Conservation (phyloP, 2,329 filamentous ascomycete genomes). For the Penicillium sp. region DNA sequence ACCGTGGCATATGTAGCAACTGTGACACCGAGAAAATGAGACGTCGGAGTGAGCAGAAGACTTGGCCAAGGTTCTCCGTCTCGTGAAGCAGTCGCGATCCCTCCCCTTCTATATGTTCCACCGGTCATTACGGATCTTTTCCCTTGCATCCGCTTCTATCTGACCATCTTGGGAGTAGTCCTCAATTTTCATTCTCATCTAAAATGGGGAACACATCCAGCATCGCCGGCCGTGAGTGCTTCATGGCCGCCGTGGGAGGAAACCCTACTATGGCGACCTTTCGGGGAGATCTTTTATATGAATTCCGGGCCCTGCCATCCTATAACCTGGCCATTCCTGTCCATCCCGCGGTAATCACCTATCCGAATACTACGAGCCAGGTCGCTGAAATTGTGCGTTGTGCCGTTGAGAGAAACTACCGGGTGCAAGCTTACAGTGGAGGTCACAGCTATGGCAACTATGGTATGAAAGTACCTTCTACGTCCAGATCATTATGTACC, state of each 20-base stretch:
- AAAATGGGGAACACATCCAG: conserved; percentile 23
- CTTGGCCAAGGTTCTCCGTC: not conserved
- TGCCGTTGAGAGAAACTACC: conserved; percentile 16
- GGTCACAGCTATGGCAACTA: conserved; percentile 41
- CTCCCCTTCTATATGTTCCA: not conserved
- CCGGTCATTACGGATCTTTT: no score
- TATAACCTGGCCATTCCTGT: conserved; percentile 32
- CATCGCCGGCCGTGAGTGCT: conserved; percentile 19
- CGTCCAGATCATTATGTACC: not conserved
- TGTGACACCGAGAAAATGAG: not conserved
- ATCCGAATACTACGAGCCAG: conserved; percentile 17
- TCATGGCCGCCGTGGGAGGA: conserved; percentile 24
- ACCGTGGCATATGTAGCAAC: not conserved
- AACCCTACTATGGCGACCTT: conserved; percentile 17
- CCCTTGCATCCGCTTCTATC: not conserved
- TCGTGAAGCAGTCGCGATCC: not conserved
- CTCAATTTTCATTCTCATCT: not conserved
- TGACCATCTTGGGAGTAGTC: no score
- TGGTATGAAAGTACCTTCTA: conserved; percentile 30
- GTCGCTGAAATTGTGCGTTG: conserved; percentile 22
- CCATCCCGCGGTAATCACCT: conserved; percentile 19
- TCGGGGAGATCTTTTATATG: conserved; percentile 23
- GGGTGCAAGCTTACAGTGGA: conserved; percentile 24
- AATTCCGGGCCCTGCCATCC: conserved; percentile 11
- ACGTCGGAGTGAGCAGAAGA: not conserved